Base-by-base conservation (phyloP, 257 asterid genomes). In the Jacaranda mimosifolia region DNA sequence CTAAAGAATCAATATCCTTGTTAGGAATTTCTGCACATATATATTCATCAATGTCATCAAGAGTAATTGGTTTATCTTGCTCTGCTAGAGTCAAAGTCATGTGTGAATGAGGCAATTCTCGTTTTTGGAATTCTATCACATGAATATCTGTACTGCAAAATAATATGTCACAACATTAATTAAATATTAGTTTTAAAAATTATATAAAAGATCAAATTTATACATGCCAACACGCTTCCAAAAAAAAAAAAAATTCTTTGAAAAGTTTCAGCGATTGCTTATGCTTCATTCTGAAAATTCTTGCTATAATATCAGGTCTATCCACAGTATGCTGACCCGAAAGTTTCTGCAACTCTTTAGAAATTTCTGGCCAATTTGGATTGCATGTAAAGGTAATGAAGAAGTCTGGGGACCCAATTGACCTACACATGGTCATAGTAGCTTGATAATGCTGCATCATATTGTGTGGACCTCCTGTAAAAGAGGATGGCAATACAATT, bases 71-170 rank as follows among this genome's bases (percentile, higher is more conserved):
- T 21, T 52, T 66, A 65, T 76, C 56, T 11, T 32, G 38, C 12
- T 8, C 32, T 6, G 26, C 43, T 2, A 66, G 13, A 7, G 51
- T 68, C 32, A 66, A 21, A 35, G 67, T 40, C 17, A 70, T 21
- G 49, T 70, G 75, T 6, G 63, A 51, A 70, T 70, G 49, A 0
- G 48, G 32, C 3, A 70, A 19, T 36, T 57, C 56, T 18, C 48
- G n/a, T 26, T 67, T 76, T 67, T 76, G 43, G 12, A 76, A 76
- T 15, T 66, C 80, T 6, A 49, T 63, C 14, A 75, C 73, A 75
- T 35, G 45, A 48, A 63, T 7, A 46, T 75, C 55, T 75, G 56
- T n/a, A 59, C 1, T 18, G n/a, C n/a, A n/a, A n/a, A n/a, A n/a
- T n/a, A n/a, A n/a, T n/a, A n/a, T n/a, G n/a, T n/a, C n/a, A n/a